Conservation (phyloP, 768 basidiomycete genomes). For the Lentinula sp. region DNA sequence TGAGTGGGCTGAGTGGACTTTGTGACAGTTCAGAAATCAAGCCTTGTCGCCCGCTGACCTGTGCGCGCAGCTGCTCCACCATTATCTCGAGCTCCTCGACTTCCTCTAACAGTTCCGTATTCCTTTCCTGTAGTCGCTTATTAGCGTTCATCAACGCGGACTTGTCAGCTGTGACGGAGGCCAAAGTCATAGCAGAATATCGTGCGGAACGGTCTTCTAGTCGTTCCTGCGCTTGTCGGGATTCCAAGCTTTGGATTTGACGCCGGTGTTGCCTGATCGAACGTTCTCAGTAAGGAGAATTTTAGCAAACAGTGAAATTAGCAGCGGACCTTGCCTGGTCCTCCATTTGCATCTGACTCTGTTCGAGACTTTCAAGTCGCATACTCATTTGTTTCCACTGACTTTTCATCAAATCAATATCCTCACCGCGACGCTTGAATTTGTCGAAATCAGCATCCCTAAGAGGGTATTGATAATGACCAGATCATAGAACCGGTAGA, state of each 20-base stretch:
- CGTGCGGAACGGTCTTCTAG: not conserved
- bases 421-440: constrained; percentile 58
- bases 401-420: constrained; percentile 49
- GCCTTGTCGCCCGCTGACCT: constrained; percentile 30
- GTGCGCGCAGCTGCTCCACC: constrained; percentile 60
- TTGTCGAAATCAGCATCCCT: constrained; percentile 76
- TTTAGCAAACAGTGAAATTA: not conserved
- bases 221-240: constrained; percentile 38
- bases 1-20: not conserved
- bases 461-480: not conserved
- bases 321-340: constrained; percentile 49
- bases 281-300: not conserved
- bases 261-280: constrained; percentile 45
- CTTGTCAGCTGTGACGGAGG: constrained; percentile 32
- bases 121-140: constrained; percentile 50
- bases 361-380: constrained; percentile 52
- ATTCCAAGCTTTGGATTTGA: constrained; percentile 58
- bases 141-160: constrained; percentile 42
- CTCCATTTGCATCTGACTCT: constrained; percentile 47
- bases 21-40: not conserved
- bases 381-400: constrained; percentile 64
- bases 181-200: constrained; percentile 16
- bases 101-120: constrained; percentile 46
- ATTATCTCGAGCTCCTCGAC: constrained; percentile 66
- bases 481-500: not conserved